A percentile compares a stretch with the other conserved stretches of the same genome.
phyloP scores from a whole-genome alignment of 2,329 filamentous ascomycete species.

The Claviceps sp. region DNA sequence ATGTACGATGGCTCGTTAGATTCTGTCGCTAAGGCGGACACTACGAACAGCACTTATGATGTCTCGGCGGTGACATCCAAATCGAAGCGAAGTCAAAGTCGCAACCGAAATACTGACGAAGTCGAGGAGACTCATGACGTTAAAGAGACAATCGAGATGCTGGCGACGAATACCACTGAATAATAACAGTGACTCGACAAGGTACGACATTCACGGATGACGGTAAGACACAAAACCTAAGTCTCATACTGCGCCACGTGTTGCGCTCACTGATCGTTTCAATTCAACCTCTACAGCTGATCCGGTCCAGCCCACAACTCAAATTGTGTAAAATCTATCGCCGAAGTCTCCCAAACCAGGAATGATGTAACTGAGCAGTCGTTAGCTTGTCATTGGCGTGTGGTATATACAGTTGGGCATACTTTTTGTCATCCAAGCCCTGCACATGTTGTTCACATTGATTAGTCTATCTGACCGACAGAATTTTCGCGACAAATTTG shows the following conservation, averaged over 20 bases:
- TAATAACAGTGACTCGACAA: not conserved
- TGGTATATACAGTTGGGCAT: slow-evolving; percentile 14
- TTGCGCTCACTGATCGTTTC: not conserved
- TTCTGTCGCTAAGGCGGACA: slow-evolving; percentile 35
- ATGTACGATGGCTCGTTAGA: slow-evolving; percentile 20
- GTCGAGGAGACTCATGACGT: slow-evolving; percentile 35
- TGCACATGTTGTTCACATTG: slow-evolving; percentile 13
- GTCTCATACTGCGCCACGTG: not conserved
- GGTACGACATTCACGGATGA: not conserved
- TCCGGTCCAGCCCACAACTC: slow-evolving; percentile 9
- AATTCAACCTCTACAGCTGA: not conserved
- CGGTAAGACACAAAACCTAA: not conserved
- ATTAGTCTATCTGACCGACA: not conserved
- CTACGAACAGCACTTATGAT: slow-evolving; percentile 15
- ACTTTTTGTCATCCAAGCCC: slow-evolving; percentile 98
- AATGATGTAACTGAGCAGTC: slow-evolving; percentile 65
- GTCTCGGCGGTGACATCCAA: slow-evolving; percentile 13
- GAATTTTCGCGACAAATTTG: slow-evolving; percentile 3
- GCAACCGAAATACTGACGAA: slow-evolving; percentile 19
- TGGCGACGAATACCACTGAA: slow-evolving; percentile 41
- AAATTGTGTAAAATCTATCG: slow-evolving; percentile 90
- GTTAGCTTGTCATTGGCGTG: slow-evolving; percentile 20
- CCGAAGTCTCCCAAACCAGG: slow-evolving; percentile 92
- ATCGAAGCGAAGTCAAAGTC: slow-evolving; percentile 2
- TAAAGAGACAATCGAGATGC: slow-evolving; percentile 35